Conservation (phyloP, 495 filamentous ascomycete genomes). For the Neurospora sp. region DNA sequence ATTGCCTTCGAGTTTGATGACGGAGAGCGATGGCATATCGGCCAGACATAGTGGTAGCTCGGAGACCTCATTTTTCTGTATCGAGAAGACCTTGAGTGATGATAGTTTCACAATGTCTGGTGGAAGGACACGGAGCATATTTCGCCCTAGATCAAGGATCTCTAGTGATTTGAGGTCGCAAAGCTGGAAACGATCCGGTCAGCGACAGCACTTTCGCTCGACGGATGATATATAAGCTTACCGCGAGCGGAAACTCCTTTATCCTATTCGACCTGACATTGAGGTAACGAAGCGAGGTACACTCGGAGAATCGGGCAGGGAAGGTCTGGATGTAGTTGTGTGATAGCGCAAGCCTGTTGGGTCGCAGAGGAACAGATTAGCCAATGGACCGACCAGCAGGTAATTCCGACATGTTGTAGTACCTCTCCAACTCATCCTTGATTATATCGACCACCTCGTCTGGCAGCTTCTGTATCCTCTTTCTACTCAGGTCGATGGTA, state of each 20-base stretch:
- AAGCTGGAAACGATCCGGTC: constrained; percentile 30
- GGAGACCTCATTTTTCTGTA: constrained; percentile 78
- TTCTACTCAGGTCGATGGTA: constrained; percentile 82
- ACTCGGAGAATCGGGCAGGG: constrained; percentile 72
- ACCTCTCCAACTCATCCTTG: constrained; percentile 89
- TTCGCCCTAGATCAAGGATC: constrained; percentile 83
- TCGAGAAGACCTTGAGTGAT: constrained; percentile 63
- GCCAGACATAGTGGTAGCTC: constrained; percentile 73
- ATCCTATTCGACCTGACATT: constrained; percentile 85
- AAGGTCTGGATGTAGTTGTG: constrained; percentile 79
- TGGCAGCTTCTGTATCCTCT: constrained; percentile 68
- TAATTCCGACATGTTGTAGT: constrained; percentile 1
- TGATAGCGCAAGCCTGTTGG: constrained; percentile 66
- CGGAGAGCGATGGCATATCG: constrained; percentile 78
- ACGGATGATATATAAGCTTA: constrained; percentile 35
- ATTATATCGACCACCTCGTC: constrained; percentile 88
- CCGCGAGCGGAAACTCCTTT: constrained; percentile 75
- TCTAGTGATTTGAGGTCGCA: constrained; percentile 79
- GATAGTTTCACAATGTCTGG: constrained; percentile 69
- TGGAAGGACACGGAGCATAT: constrained; percentile 68
- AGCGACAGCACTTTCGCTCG: constrained; percentile 4
- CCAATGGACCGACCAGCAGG: constrained; percentile 1
- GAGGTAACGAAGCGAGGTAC: constrained; percentile 83
- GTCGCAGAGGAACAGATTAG: constrained; percentile 1
- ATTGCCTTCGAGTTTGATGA: constrained; percentile 81